These are phyloP conservation scores for Chondrostereum purpureum DNA, from an alignment of 1,284 basidiomycete genomes.

Conservation along the genomic window DNA sequence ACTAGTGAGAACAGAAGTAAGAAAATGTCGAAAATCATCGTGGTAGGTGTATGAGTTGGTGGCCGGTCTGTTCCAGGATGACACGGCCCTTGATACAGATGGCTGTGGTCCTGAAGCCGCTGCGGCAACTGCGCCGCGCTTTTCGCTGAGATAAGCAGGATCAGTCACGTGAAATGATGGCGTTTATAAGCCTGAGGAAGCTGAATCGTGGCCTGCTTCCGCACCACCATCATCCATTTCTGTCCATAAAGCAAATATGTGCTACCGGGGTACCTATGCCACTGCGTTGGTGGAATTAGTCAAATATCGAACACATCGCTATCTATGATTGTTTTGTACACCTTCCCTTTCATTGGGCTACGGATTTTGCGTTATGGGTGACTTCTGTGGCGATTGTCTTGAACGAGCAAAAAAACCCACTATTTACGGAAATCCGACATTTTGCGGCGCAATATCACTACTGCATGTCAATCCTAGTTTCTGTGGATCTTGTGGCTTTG, in stretches of 20 bases:
- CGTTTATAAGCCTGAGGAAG: conserved; percentile 2
- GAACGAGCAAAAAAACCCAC: no score
- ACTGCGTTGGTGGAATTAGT: no score
- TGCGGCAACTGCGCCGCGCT: conserved; percentile 5
- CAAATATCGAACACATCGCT: no score
- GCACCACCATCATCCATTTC: conserved; percentile 5
- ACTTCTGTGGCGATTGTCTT: no score
- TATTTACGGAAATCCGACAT: no score
- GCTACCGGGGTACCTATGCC: conserved; percentile 4
- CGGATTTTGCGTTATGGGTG: no score
- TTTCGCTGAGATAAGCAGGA: neutral
- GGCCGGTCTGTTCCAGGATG: conserved; percentile 13
- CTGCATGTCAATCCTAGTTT: no score
- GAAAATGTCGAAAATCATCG: conserved; percentile 34
- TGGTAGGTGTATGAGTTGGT: no score
- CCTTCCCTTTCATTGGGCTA: no score
- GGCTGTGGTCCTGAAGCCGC: neutral
- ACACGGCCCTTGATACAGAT: neutral
- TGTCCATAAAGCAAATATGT: conserved; percentile 1
- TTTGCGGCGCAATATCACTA: no score
- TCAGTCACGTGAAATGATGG: conserved; percentile 1
- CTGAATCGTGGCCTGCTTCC: neutral
- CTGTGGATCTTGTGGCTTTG: no score
- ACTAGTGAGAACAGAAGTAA: conserved; percentile 41
- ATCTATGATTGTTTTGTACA: no score